Evolutionary conservation across 306 rosid genomes (phyloP).

Genomic region (Dalbergia cochinchinensis): DNA sequence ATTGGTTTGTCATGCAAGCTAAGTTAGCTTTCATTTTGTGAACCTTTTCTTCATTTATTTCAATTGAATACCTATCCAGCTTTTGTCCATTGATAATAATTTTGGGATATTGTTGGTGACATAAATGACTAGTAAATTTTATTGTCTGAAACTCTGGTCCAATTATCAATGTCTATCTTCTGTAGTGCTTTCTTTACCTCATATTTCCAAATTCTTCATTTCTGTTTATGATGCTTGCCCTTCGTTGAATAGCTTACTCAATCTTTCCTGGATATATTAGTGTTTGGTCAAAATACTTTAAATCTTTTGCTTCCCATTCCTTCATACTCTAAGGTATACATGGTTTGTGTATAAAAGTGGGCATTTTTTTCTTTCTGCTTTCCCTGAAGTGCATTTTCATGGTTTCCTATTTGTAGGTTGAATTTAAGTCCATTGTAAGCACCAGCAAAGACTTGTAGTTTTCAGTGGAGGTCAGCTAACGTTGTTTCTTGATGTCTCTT

Average conservation of each 20-base stretch:
- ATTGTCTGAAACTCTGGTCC: background rate
- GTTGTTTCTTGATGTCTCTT: conserved; percentile 26
- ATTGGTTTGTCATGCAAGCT: too few relatives aligned
- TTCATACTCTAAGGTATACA: conserved; percentile 71
- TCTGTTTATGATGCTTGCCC: background rate
- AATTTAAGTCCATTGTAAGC: conserved; percentile 85
- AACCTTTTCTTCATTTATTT: too few relatives aligned
- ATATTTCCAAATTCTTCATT: background rate
- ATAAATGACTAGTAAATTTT: background rate
- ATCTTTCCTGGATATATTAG: background rate
- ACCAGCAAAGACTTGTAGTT: conserved; percentile 96
- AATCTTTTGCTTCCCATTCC: conserved; percentile 5
- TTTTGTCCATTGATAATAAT: too few relatives aligned
- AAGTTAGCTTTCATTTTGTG: too few relatives aligned
- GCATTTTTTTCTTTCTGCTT: conserved; percentile 2
- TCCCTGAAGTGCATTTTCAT: conserved; percentile 24
- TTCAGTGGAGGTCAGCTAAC: conserved; percentile 90
- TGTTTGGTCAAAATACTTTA: conserved; percentile 17
- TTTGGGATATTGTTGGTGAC: background rate
- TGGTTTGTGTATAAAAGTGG: conserved; percentile 39
- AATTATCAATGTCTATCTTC: background rate
- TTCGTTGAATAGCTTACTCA: conserved; percentile 5
- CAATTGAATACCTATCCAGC: too few relatives aligned
- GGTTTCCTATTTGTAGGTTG: conserved; percentile 67
- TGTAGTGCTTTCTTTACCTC: background rate